Evolutionary conservation across 2,329 filamentous ascomycete species (phyloP).

Genomic region (Ambrosiella beaveri): DNA sequence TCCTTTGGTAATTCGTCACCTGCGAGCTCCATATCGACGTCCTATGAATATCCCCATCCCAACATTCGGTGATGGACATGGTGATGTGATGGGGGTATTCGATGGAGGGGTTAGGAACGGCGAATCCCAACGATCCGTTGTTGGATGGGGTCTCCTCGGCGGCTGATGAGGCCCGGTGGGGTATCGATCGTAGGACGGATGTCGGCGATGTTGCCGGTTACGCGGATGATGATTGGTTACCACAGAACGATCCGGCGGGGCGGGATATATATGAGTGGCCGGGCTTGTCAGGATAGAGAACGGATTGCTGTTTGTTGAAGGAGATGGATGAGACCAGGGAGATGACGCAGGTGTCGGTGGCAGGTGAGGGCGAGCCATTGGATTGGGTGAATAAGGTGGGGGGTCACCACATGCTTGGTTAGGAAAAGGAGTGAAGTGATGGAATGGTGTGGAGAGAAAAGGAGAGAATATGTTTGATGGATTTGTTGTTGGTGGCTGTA

Average conservation of each 20-base stretch:
- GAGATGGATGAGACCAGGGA: not conserved
- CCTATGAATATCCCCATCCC: not conserved
- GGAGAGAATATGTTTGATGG: not conserved
- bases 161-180: not conserved
- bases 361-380: not conserved
- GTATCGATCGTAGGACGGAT: not conserved
- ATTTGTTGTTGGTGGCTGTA: not conserved
- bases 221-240: not conserved
- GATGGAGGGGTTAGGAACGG: not conserved
- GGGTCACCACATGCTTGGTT: not conserved
- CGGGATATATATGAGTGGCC: too few relatives aligned
- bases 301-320: not conserved
- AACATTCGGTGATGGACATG: not conserved
- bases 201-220: not conserved
- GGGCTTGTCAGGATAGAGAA: not conserved
- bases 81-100: not conserved
- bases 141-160: not conserved
- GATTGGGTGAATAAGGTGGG: not conserved
- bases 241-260: not conserved
- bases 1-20: not conserved
- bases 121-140: not conserved
- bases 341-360: not conserved
- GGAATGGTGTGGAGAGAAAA: not conserved
- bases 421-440: not conserved
- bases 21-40: not conserved